phyloP scores from a whole-genome alignment of 441 rosid genomes.

The Macaranga tanarius region DNA sequence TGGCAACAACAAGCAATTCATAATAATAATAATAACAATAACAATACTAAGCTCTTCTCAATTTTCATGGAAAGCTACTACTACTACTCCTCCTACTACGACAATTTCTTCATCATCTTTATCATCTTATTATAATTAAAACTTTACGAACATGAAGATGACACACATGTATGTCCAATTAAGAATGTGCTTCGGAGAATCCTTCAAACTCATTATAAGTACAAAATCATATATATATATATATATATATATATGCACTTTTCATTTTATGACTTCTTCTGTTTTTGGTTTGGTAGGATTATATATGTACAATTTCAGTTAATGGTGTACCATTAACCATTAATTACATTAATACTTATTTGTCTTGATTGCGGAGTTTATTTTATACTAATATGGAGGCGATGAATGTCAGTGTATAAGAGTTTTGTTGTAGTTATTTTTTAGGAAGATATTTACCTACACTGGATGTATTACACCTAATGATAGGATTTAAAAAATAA shows the following conservation, averaged over 20 bases:
- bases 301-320: background rate
- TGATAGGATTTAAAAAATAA: too few species aligned
- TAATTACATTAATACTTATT: too few species aligned
- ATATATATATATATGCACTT: too few species aligned
- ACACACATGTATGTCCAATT: constrained; percentile 11
- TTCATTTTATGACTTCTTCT: too few species aligned
- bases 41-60: background rate
- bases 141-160: constrained; percentile 1
- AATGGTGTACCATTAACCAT: background rate
- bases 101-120: background rate
- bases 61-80: constrained; percentile 1
- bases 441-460: too few species aligned
- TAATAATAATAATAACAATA: too few species aligned
- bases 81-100: background rate
- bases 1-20: constrained; percentile 33
- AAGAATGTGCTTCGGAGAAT: constrained; percentile 23
- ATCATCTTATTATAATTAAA: background rate
- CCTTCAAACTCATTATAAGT: constrained; percentile 21
- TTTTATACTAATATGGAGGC: too few species aligned
- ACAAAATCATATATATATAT: background rate
- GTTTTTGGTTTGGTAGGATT: too few species aligned
- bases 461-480: too few species aligned
- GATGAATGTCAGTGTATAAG: too few species aligned
- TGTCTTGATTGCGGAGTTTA: too few species aligned
- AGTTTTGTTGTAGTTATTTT: too few species aligned